These are phyloP conservation scores for Colletotrichum sublineola DNA, from an alignment of 2,329 filamentous ascomycete species.

Conservation along the genomic window DNA sequence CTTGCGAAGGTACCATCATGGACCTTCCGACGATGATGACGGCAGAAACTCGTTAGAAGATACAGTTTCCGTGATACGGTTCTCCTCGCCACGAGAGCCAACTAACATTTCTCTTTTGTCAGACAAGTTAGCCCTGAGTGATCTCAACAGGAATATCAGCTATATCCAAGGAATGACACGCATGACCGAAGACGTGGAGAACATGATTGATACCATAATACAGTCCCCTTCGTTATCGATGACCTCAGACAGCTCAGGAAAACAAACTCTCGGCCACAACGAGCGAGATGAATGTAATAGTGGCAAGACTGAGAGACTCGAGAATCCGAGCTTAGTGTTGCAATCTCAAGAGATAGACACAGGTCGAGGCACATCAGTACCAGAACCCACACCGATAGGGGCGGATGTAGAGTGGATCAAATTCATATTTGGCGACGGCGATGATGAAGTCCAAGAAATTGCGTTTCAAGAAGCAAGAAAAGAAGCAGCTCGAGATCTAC, in stretches of 20 bases:
- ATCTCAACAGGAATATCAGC: neutral
- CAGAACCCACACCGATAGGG: neutral
- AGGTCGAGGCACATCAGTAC: neutral
- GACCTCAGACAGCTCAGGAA: neutral
- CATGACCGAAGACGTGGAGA: neutral
- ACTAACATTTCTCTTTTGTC: neutral
- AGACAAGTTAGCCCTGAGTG: neutral
- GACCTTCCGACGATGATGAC: neutral
- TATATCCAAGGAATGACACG: neutral
- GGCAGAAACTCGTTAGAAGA: neutral
- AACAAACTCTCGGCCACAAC: neutral
- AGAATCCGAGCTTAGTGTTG: neutral
- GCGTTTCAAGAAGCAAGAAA: conserved; percentile 27
- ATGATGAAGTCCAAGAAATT: conserved; percentile 11
- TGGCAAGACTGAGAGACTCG: too few species aligned
- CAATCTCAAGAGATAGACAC: neutral
- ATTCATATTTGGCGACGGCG: conserved; percentile 34
- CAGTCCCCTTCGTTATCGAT: neutral
- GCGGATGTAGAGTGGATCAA: conserved; percentile 32
- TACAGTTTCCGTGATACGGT: neutral
- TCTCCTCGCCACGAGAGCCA: neutral
- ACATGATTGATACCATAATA: neutral
- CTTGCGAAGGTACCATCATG: neutral
- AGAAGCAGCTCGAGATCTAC: conserved; percentile 25
- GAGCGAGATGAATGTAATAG: neutral